Evolutionary conservation across 169 alveolate species (phyloP), one percentile per base, ranked within the genome.

Genomic region (Plasmodium reichenowi): DNA sequence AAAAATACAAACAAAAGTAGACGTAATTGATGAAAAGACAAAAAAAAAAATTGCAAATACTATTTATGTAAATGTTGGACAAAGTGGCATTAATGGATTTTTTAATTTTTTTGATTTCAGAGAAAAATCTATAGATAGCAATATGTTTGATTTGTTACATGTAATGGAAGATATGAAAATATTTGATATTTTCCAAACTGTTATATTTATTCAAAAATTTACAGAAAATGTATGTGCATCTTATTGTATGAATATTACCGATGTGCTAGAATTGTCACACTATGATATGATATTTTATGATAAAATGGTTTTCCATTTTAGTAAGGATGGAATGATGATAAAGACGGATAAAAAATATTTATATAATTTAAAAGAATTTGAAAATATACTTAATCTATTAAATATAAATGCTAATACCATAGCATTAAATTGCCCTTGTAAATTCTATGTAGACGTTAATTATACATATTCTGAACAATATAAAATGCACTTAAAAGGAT

Each of bases 101-200:
- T 43, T 68, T 68, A 83, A 70, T 22, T 83, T 83, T 60, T 83
- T 83, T 48, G 91, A 83, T 68, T 83, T 68, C 48, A 67, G 83
- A 83, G 91, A 56, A 29, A 2, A 20, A 17, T 9, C 64, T 17
- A 13, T 67, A 67, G 70, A 68, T 10, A 43, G 22, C 29, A 83
- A 83, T 54, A 22, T 54, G 29, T n/a, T 5, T 2, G 72, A 83
- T 56, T 72, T 83, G 48, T 56, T 83, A 32, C 22, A 15, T 2
- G 29, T 83, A n/a, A 68, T 83, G 64, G 74, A 83, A 12, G 6
- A 52, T 45, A 68, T 83, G 43, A 83, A 68, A 17, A 48, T 68
- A 47, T 83, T 83, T 70, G 38, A 63, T 17, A 67, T 67, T 32
- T 45, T 75, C 9, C 85, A 68, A 68, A 70, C 83, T 20, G 17